phyloP scores from a whole-genome alignment of 768 basidiomycete genomes.

The Trametes maxima region DNA sequence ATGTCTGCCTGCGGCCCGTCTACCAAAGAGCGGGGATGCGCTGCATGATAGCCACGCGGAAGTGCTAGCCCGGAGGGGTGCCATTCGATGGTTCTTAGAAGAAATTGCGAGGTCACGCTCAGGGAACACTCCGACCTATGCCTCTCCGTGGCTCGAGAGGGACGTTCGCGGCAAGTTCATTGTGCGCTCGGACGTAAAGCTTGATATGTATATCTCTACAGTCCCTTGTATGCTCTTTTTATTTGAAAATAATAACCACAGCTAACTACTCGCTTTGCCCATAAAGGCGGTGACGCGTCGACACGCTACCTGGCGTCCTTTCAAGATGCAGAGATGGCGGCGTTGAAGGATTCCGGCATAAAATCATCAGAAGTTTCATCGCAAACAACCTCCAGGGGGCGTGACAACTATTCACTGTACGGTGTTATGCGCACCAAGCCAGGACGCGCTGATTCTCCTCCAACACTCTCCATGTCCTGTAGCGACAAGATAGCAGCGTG shows the following conservation, averaged over 20 bases:
- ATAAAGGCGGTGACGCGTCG: slow-evolving; percentile 85
- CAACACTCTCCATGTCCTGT: slow-evolving; percentile 87
- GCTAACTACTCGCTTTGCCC: slow-evolving; percentile 4
- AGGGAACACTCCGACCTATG: slow-evolving; percentile 20
- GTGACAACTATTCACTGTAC: slow-evolving; percentile 73
- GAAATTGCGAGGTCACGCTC: slow-evolving; percentile 51
- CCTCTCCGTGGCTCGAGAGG: slow-evolving; percentile 54
- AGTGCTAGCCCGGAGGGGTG: slow-evolving; percentile 81
- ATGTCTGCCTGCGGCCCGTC: slow-evolving; percentile 65
- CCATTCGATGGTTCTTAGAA: slow-evolving; percentile 77
- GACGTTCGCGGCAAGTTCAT: slow-evolving; percentile 43
- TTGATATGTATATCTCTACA: slow-evolving; percentile 79
- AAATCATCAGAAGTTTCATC: slow-evolving; percentile 33
- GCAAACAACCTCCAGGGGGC: slow-evolving; percentile 61
- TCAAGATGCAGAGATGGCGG: slow-evolving; percentile 77
- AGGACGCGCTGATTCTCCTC: slow-evolving; percentile 86
- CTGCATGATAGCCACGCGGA: slow-evolving; percentile 93
- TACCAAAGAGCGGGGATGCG: slow-evolving; percentile 72
- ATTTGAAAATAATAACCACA: not conserved
- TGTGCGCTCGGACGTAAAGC: slow-evolving; percentile 47
- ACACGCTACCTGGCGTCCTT: slow-evolving; percentile 71
- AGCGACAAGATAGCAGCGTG: slow-evolving; percentile 93
- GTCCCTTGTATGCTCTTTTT: slow-evolving; percentile 52
- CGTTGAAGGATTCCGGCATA: slow-evolving; percentile 58
- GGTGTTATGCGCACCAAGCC: slow-evolving; percentile 92